Percentiles rank a stretch among this genome's conserved stretches.
phyloP scores from a whole-genome alignment of 2,329 filamentous ascomycete species.

The Sporothrix humicola region DNA sequence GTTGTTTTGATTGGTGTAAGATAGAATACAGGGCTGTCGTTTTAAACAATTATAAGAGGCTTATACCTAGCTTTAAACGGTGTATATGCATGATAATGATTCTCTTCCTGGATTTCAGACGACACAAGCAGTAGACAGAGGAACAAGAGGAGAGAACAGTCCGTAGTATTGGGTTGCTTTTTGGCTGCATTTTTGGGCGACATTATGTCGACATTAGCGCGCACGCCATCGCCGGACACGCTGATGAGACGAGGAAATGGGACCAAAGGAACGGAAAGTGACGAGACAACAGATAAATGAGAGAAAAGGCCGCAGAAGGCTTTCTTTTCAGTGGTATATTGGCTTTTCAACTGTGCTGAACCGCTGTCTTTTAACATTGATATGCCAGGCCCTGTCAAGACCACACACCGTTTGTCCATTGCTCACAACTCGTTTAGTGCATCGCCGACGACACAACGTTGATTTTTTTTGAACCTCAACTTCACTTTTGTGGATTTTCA shows the following conservation, averaged over 20 bases:
- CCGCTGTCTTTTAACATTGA: constrained; percentile 6
- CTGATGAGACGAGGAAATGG: constrained; percentile 27
- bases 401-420: not conserved
- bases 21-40: no score
- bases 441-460: constrained; percentile 17
- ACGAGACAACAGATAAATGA: not conserved
- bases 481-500: not conserved
- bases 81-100: no score
- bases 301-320: not conserved
- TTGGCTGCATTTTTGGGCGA: no score
- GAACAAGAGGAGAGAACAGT: no score
- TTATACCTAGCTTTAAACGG: no score
- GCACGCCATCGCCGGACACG: constrained; percentile 25
- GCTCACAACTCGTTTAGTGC: constrained; percentile 21
- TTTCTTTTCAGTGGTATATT: not conserved
- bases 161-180: not conserved
- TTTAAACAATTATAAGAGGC: no score
- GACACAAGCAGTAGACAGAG: no score
- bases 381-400: not conserved
- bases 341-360: not conserved
- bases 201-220: constrained; percentile 19
- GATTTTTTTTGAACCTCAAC: not conserved
- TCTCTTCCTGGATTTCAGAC: no score
- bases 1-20: no score
- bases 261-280: not conserved